phyloP scores from a whole-genome alignment of 305 asterid species.

The Fraxinus baroniana region DNA sequence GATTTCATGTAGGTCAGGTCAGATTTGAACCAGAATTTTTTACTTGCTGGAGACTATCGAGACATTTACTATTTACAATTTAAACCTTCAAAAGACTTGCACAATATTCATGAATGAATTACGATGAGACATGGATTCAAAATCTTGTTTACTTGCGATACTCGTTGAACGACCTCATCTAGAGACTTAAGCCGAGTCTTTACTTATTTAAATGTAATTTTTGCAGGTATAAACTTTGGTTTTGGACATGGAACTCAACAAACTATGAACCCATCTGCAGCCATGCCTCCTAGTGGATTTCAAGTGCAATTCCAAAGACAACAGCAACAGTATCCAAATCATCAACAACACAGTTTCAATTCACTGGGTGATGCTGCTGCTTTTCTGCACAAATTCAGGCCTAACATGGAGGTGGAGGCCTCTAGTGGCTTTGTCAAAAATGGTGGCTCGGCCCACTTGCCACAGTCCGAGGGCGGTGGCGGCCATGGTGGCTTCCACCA shows the following conservation, averaged over 20 bases:
- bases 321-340: not conserved
- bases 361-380: constrained; percentile 4
- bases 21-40: not conserved
- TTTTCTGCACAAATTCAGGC: not conserved
- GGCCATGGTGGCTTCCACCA: not conserved
- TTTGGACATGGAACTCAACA: not conserved
- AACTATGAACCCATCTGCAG: constrained; percentile 3
- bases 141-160: not conserved
- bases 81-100: not conserved
- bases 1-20: not conserved
- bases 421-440: not conserved
- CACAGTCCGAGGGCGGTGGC: not conserved
- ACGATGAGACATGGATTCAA: not conserved
- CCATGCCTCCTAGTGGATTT: not conserved
- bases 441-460: not conserved
- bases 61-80: not conserved
- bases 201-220: not conserved
- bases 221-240: not conserved
- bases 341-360: not conserved
- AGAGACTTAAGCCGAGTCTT: not conserved
- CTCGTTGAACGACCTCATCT: not conserved
- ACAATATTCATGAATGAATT: not conserved
- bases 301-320: not conserved
- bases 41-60: not conserved
- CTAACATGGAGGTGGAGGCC: not conserved